These are phyloP conservation scores for Claviceps sp. DNA, from an alignment of 2,329 filamentous ascomycete genomes.

Conservation along the genomic window DNA sequence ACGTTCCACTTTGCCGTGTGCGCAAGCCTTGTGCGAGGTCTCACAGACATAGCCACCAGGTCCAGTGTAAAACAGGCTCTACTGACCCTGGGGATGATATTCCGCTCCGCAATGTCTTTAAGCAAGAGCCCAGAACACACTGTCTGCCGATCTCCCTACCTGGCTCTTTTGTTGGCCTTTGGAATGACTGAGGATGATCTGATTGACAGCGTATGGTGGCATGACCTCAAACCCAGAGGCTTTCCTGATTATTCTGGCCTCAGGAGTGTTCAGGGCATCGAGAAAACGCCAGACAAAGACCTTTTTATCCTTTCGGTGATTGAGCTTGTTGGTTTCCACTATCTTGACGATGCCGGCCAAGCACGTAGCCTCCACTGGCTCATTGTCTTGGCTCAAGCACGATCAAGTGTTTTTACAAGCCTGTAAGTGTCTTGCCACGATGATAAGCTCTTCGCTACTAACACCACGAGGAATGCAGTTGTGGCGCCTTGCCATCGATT, in stretches of 20 bases:
- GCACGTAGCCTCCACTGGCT: conserved; percentile 46
- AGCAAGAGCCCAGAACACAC: conserved; percentile 7
- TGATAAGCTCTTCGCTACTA: neutral
- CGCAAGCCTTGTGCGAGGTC: conserved; percentile 48
- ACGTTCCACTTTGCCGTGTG: conserved; percentile 56
- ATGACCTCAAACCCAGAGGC: conserved; percentile 34
- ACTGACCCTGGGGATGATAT: conserved; percentile 35
- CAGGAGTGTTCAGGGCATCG: conserved; percentile 19
- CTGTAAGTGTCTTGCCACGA: conserved; percentile 32
- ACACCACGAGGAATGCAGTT: conserved; percentile 23
- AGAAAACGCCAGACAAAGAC: conserved; percentile 44
- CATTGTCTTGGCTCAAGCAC: conserved; percentile 37
- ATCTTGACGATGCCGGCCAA: conserved; percentile 49
- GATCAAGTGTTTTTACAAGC: conserved; percentile 43
- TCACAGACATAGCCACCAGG: conserved; percentile 49
- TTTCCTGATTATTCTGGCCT: conserved; percentile 13
- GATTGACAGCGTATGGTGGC: conserved; percentile 48
- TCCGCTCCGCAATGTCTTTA: conserved; percentile 7
- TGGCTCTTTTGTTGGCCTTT: conserved; percentile 45
- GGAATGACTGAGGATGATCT: conserved; percentile 44
- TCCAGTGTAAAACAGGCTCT: conserved; percentile 45
- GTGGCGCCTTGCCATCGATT: conserved; percentile 40
- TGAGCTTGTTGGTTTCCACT: conserved; percentile 52
- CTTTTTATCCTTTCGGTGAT: conserved; percentile 50
- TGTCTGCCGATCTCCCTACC: conserved; percentile 39